Base-by-base conservation (phyloP, 768 basidiomycete genomes). In the Lentinula sp. region DNA sequence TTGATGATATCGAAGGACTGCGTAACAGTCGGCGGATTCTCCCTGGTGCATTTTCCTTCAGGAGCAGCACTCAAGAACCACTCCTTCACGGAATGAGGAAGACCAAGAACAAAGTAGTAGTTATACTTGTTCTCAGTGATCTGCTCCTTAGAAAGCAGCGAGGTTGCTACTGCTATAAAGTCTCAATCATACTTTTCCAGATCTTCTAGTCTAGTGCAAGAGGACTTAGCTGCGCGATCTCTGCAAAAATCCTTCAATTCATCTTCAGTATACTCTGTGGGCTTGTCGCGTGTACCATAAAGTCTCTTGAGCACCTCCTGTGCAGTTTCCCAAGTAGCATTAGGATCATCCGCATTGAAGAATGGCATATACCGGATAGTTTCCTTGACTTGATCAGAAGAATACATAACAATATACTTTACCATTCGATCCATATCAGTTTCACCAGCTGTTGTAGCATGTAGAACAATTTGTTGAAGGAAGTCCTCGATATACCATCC, bases 101-200 rank as follows among this genome's bases (percentile, higher is more conserved):
- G 42, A 4, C 65, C 65, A 8, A n/a, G n/a, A 28, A 65, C 43
- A n/a, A 65, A 65, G 49, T 62, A 63, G 32, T 34, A 57, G 18
- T 61, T 37, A 40, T 52, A 40, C n/a, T 61, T 34, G 2, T 35
- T 23, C 2, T 21, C 18, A 0, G 57, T 65, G 7, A 65, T 58
- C 1, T 45, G 16, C 42, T 35, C 9, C 15, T 54, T 18, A 57
- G 63, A 63, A 28, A 58, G 15, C 5, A 65, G 57, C 0, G 61
- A 60, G 3, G 52, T 60, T 10, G 65, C 62, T 31, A 65, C 55
- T 0, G 28, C 23, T 43, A 37, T n/a, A 43, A 63, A 65, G 2
- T 8, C 52, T 1, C 50, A 60, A 23, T 31, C 48, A 57, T 65
- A 65, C 15, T 13, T 7, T 28, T 63, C 61, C 7, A 65, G 21